Evolutionary conservation across 1,139 yeast species (phyloP), one percentile per base, ranked within the genome.

Genomic region (Saccharomyces hybrid): DNA sequence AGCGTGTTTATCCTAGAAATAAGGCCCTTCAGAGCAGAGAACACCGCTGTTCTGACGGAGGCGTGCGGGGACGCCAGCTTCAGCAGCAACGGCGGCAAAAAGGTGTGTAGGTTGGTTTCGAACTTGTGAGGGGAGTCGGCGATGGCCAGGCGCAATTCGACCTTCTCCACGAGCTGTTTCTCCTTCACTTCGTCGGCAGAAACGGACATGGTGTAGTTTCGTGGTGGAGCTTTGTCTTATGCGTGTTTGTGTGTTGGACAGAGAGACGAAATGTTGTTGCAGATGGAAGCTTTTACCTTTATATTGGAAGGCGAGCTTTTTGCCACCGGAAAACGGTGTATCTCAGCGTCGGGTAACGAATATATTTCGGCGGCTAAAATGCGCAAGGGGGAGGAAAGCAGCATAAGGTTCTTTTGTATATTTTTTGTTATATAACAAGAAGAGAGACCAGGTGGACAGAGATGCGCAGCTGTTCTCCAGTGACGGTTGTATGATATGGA

Each of bases 61-160:
- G 76, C 74, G 68, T 86, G 80, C 2, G 84, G 80, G 42, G 97
- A 89, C 4, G 86, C 81, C 56, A 91, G 76, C 66, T 93, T 93
- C 57, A 91, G 73, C 42, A 93, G 71, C 44, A 91, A 69, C 1
- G 99, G 97, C 2, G 90, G 78, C 50, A 93, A 75, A 66, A 87
- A 93, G 1, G 81, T 69, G 16, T 77, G 76, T 46, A 93, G 69
- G 9, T 85, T 73, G 5, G 77, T 69, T 63, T 87, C 84, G 53
- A 90, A 78, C 63, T 86, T 86, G 2, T 71, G 75, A 54, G 85
- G 88, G 0, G 83, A 75, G 53, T 80, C 81, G 0, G 98, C 90
- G 51, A 93, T 73, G 0, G 96, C 95, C 47, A 93, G 77, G 52
- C 91, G 76, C 50, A 93, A 79, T 70, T 93, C 99, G 1, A 89